These are phyloP conservation scores for Nigrospora sphaerica DNA, from an alignment of 2,329 filamentous ascomycete genomes.

Conservation along the genomic window DNA sequence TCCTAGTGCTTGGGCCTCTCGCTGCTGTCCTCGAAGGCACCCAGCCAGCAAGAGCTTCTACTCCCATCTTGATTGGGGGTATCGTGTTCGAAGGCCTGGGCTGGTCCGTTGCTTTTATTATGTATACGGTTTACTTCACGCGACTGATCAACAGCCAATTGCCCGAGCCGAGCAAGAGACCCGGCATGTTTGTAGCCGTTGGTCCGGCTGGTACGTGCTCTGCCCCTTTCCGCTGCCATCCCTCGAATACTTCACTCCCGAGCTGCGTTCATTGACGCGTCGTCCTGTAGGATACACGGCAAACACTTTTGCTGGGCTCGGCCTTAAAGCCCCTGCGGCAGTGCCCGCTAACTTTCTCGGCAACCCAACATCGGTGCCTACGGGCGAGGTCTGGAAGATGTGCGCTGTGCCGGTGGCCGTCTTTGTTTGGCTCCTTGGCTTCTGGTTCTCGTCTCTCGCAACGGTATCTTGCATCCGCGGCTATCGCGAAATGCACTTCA, in stretches of 20 bases:
- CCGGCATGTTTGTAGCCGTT: constrained; percentile 45
- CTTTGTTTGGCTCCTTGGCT: constrained; percentile 41
- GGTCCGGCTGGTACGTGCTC: constrained; percentile 28
- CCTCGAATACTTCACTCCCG: neutral
- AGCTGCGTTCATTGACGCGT: neutral
- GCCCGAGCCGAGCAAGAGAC: constrained; percentile 34
- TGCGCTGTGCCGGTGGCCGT: constrained; percentile 34
- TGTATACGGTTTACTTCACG: constrained; percentile 43
- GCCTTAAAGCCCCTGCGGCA: constrained; percentile 7
- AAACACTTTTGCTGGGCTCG: constrained; percentile 36
- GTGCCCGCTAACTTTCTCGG: constrained; percentile 1
- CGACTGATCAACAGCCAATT: constrained; percentile 41
- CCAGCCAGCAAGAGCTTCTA: constrained; percentile 31
- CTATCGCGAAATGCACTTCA: constrained; percentile 32
- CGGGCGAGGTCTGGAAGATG: constrained; percentile 28
- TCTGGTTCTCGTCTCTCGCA: constrained; percentile 41
- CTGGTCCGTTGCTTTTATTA: constrained; percentile 40
- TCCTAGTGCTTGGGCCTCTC: constrained; percentile 43
- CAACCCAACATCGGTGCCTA: constrained; percentile 9
- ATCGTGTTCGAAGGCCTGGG: constrained; percentile 43
- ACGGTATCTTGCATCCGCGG: constrained; percentile 25
- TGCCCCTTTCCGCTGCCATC: neutral
- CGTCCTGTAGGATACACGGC: constrained; percentile 31
- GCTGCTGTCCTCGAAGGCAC: constrained; percentile 35
- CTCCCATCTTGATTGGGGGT: constrained; percentile 39